These are phyloP conservation scores for Wickerhamiella nectarea DNA, from an alignment of 805 yeast genomes.

Conservation along the genomic window DNA sequence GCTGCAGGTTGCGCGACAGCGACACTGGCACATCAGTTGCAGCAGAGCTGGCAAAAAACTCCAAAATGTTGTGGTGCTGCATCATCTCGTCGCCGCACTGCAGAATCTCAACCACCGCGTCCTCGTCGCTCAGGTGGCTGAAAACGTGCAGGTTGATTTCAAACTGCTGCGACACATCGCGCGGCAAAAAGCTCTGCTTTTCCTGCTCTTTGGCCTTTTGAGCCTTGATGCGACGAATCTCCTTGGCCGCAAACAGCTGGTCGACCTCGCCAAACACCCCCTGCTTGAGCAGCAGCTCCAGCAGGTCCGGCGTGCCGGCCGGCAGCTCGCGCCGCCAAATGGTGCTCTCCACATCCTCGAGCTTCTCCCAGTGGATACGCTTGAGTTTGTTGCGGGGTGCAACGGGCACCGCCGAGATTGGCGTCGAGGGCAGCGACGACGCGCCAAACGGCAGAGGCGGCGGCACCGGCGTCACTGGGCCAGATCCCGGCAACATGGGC, in stretches of 20 bases:
- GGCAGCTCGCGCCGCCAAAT: slow-evolving; percentile 49
- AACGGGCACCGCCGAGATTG: not conserved
- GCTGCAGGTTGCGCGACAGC: slow-evolving; percentile 57
- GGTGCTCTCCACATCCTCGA: slow-evolving; percentile 71
- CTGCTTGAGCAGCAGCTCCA: slow-evolving; percentile 50
- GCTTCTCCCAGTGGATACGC: slow-evolving; percentile 94
- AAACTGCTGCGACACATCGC: slow-evolving; percentile 87
- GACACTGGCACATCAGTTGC: slow-evolving; percentile 62
- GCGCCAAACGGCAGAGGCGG: slow-evolving; percentile 23
- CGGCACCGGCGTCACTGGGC: too few relatives aligned
- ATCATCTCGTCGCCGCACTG: slow-evolving; percentile 63
- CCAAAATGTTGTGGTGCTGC: slow-evolving; percentile 59
- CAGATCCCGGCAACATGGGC: too few relatives aligned
- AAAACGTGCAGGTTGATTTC: slow-evolving; percentile 83
- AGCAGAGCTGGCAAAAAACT: slow-evolving; percentile 66
- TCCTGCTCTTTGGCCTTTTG: slow-evolving; percentile 35
- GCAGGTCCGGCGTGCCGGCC: slow-evolving; percentile 40
- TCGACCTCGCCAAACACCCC: slow-evolving; percentile 82
- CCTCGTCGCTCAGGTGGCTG: slow-evolving; percentile 46
- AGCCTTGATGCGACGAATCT: slow-evolving; percentile 35
- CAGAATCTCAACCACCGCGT: slow-evolving; percentile 55
- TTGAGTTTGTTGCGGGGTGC: slow-evolving; percentile 46
- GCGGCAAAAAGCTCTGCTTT: slow-evolving; percentile 56
- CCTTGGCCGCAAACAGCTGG: slow-evolving; percentile 74
- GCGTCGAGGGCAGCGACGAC: slow-evolving; percentile 19